These are phyloP conservation scores for Cryptococcus depauperatus DNA, from an alignment of 1,284 basidiomycete genomes.

Conservation along the genomic window DNA sequence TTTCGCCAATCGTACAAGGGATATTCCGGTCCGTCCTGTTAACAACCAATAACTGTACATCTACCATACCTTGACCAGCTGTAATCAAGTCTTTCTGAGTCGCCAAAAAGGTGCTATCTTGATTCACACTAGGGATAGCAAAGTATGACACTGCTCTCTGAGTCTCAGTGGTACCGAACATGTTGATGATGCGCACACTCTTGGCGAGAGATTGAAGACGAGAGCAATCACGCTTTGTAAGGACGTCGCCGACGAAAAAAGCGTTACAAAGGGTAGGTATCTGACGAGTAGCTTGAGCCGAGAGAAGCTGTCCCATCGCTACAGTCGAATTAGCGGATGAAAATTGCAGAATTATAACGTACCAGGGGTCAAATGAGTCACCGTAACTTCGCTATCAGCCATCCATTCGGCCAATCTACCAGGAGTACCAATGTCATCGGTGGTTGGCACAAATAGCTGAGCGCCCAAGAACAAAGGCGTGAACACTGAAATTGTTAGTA, in stretches of 20 bases:
- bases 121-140: conserved; percentile 75
- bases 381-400: conserved; percentile 78
- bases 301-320: conserved; percentile 98
- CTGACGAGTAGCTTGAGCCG: conserved; percentile 82
- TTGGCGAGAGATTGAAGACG: conserved; percentile 87
- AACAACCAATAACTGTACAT: conserved; percentile 94
- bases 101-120: conserved; percentile 81
- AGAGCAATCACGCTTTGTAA: conserved; percentile 96
- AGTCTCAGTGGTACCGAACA: conserved; percentile 99
- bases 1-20: conserved; percentile 89
- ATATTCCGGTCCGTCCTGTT: conserved; percentile 84
- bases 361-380: conserved; percentile 87
- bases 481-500: conserved; percentile 59
- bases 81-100: conserved; percentile 98
- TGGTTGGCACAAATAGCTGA: conserved; percentile 88
- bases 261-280: conserved; percentile 83
- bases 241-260: conserved; percentile 98
- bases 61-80: conserved; percentile 94
- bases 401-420: conserved; percentile 98
- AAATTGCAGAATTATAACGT: conserved; percentile 6
- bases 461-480: conserved; percentile 98
- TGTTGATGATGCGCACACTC: conserved; percentile 94
- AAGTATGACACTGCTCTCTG: conserved; percentile 99
- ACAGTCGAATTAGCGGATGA: conserved; percentile 1
- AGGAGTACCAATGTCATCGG: conserved; percentile 95